Base-by-base conservation (phyloP, 306 rosid species). In the Prunus mira region DNA sequence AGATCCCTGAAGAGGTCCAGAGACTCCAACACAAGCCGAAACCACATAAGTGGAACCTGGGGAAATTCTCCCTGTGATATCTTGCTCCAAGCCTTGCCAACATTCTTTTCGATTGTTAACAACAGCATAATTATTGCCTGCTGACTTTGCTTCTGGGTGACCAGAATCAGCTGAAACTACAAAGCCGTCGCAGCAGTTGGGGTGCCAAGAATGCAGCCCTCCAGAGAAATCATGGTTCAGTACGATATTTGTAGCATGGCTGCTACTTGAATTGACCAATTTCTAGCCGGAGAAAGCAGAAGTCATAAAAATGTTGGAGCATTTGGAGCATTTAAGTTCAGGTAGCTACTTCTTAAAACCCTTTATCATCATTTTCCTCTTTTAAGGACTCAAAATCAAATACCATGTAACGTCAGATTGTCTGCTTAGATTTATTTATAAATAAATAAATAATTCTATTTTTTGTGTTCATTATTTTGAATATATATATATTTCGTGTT, bases 21-120 rank as follows among this genome's bases (percentile, higher is more conserved):
- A 93, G 56, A 93, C 91, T 69, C 96, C 98, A 72, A 91, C 97
- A 76, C 41, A 76, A 81, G 96, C 93, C 5, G 91, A 89, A 81
- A 96, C 97, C 12, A 24, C 67, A 72, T 93, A 93, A 61, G 83
- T 67, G 46, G 84, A 86, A 68, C 93, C 93, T 9, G 57, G 65
- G 32, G 88, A 84, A 79, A 96, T 68, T 54, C 78, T 76, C 46
- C 65, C 55, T 4, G 98, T 96, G 73, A 96, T 91, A 54, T 92
- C 96, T 85, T 92, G 99, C 85, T 89, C 99, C 71, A 88, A 87
- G 41, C 99, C 99, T 80, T 96, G 99, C 99, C 99, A 96, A 79
- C 91, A 76, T 85, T 92, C 96, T 27, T 81, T 87, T 27, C 98
- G 88, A 64, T 91, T 67, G 0, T 87, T 80, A 27, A 90, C 92